These are phyloP conservation scores for Tillandsia fasciculata DNA, from an alignment of 176 grass and related monocot genomes.

Conservation along the genomic window DNA sequence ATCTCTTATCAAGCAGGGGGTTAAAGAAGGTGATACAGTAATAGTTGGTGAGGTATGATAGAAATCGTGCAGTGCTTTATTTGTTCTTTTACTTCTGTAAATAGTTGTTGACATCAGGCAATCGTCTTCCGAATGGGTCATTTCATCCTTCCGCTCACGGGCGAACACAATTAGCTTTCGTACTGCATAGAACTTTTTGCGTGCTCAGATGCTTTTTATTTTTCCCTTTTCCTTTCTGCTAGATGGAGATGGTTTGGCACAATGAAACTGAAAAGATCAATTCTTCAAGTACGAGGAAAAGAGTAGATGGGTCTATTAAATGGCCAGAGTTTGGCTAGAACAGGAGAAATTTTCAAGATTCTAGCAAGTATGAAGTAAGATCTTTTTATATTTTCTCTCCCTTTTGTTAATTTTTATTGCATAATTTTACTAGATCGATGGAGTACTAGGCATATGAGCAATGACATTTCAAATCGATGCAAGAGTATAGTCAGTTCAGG, in stretches of 20 bases:
- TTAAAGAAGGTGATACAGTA: slow-evolving; percentile 87
- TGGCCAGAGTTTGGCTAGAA: slow-evolving; percentile 15
- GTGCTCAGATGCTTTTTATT: background rate
- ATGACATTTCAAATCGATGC: no score
- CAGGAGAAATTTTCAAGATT: background rate
- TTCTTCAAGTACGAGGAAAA: slow-evolving; percentile 19
- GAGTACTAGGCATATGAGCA: no score
- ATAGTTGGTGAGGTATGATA: slow-evolving; percentile 61
- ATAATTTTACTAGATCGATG: background rate
- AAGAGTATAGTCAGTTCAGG: no score
- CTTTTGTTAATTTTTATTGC: background rate
- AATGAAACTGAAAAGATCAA: slow-evolving; percentile 24
- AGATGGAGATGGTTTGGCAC: slow-evolving; percentile 59
- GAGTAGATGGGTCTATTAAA: slow-evolving; percentile 16
- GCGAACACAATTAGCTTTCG: background rate
- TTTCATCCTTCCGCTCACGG: background rate
- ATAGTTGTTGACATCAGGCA: background rate
- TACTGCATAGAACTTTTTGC: no score
- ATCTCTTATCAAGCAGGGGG: slow-evolving; percentile 57
- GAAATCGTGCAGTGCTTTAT: background rate
- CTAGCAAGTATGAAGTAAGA: background rate
- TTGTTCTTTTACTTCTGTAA: background rate
- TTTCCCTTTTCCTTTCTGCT: slow-evolving; percentile 4
- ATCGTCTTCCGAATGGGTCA: slow-evolving; percentile 6
- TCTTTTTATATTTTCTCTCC: background rate